These are phyloP conservation scores for Rubia peregrina DNA, from an alignment of 305 asterid genomes.

Conservation along the genomic window DNA sequence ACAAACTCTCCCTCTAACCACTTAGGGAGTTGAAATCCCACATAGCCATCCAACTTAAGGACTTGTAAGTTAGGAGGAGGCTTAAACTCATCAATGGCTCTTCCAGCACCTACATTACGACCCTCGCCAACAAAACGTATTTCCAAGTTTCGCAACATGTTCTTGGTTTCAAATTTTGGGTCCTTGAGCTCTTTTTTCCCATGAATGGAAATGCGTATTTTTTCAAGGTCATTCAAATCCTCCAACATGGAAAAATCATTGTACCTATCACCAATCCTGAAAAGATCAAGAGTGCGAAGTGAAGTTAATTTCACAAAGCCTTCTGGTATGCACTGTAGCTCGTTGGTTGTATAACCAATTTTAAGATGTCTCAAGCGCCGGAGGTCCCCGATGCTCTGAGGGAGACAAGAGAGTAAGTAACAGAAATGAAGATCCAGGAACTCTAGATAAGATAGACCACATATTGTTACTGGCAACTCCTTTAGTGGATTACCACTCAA, in stretches of 20 bases:
- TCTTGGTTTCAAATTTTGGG: neutral
- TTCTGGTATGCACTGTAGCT: neutral
- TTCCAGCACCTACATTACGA: neutral
- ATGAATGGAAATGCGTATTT: neutral
- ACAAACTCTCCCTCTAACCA: neutral
- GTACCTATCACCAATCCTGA: neutral
- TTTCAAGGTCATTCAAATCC: neutral
- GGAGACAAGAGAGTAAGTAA: neutral
- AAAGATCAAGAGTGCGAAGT: neutral
- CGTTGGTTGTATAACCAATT: neutral
- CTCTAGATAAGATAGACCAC: slow-evolving; percentile 14
- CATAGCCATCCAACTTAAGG: neutral
- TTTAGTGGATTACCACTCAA: slow-evolving; percentile 11
- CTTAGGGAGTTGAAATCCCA: neutral
- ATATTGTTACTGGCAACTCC: slow-evolving; percentile 15
- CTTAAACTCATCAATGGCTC: neutral
- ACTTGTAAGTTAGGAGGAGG: neutral
- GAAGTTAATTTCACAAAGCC: neutral
- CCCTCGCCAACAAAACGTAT: neutral
- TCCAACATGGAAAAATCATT: neutral
- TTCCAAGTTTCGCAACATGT: neutral
- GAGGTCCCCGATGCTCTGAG: slow-evolving; percentile 14
- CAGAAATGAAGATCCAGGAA: slow-evolving; percentile 11
- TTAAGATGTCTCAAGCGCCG: slow-evolving; percentile 18
- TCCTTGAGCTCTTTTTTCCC: neutral